Percentiles rank a stretch among this genome's conserved stretches.
Conservation (phyloP, 2,329 filamentous ascomycete species). For the Cytospora piceae region DNA sequence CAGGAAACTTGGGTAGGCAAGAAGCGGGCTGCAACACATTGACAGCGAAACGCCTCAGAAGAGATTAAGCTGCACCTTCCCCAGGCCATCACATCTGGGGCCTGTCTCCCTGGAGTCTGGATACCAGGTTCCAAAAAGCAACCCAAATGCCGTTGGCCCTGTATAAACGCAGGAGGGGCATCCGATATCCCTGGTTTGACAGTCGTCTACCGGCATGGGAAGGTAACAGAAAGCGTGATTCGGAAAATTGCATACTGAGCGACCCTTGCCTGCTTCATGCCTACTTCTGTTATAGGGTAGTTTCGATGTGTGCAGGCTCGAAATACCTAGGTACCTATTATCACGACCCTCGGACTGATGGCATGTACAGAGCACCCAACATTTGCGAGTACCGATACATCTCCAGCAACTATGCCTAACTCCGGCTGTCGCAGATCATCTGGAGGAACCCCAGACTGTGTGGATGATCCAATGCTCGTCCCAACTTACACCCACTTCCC, state of each 20-base stretch:
- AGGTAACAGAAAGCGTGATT: conserved; percentile 16
- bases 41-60: conserved; percentile 26
- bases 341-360: background rate
- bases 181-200: conserved; percentile 15
- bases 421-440: background rate
- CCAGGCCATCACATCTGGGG: conserved; percentile 26
- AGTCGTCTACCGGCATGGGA: conserved; percentile 25
- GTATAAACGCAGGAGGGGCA: conserved; percentile 16
- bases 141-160: conserved; percentile 11
- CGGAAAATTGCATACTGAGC: background rate
- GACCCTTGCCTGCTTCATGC: conserved; percentile 13
- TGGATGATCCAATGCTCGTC: background rate
- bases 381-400: conserved; percentile 2
- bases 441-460: background rate
- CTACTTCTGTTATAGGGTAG: background rate
- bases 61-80: conserved; percentile 28
- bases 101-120: conserved; percentile 8
- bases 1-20: background rate
- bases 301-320: background rate
- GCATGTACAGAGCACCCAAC: background rate
- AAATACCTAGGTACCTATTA: background rate
- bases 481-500: background rate
- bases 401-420: background rate
- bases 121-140: conserved; percentile 19
- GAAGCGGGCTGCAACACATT: conserved; percentile 15